phyloP scores from a whole-genome alignment of 805 yeast species.

The Saccharomycopsis guyanensis region DNA sequence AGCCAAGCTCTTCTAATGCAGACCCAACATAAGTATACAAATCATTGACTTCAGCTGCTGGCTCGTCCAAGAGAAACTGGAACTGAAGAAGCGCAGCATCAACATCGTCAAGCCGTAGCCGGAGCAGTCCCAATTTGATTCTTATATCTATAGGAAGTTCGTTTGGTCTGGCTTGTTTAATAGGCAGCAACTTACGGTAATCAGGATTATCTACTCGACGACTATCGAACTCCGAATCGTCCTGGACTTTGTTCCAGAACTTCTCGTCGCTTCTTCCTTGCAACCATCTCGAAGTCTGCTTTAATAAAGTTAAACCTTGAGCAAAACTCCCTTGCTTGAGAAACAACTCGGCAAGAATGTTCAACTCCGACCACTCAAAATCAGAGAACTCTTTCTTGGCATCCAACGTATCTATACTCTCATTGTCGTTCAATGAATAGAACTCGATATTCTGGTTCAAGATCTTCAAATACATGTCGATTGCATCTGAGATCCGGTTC shows the following conservation, averaged over 20 bases:
- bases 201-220: conserved; percentile 46
- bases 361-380: conserved; percentile 86
- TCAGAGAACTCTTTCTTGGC: conserved; percentile 33
- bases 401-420: conserved; percentile 24
- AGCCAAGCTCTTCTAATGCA: conserved; percentile 59
- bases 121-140: conserved; percentile 65
- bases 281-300: conserved; percentile 75
- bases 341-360: conserved; percentile 74
- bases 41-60: conserved; percentile 62
- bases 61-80: conserved; percentile 43
- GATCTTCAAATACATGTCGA: conserved; percentile 56
- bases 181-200: conserved; percentile 33
- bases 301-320: conserved; percentile 57
- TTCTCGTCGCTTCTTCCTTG: conserved; percentile 31
- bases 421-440: conserved; percentile 18
- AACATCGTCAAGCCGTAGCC: conserved; percentile 55
- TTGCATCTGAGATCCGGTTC: conserved; percentile 63
- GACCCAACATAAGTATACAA: conserved; percentile 70
- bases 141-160: conserved; percentile 81
- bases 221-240: conserved; percentile 80
- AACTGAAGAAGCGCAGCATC: conserved; percentile 74
- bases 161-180: conserved; percentile 33
- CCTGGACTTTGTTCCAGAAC: conserved; percentile 38
- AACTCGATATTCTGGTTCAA: conserved; percentile 48
- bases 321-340: conserved; percentile 58